Evolutionary conservation across 768 basidiomycete genomes (phyloP).

Genomic region (Termitomyces heimii): DNA sequence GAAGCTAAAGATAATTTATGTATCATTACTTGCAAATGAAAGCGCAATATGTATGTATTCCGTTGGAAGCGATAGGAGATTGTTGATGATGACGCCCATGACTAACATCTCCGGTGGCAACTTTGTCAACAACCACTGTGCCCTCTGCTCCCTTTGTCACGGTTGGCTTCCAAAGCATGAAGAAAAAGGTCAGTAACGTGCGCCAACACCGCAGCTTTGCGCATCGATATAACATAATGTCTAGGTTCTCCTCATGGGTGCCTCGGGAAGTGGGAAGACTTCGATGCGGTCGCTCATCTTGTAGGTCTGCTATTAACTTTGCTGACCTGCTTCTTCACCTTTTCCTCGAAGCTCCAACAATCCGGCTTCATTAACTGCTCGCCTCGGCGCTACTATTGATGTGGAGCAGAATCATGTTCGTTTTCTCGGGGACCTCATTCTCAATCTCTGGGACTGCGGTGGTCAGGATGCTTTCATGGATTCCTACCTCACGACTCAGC

Average conservation of each 20-base stretch:
- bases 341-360: slow-evolving; percentile 74
- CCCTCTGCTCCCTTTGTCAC: slow-evolving; percentile 9
- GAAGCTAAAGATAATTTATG: background rate
- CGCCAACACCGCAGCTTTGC: slow-evolving; percentile 6
- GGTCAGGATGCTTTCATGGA: slow-evolving; percentile 99
- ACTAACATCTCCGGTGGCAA: slow-evolving; percentile 8
- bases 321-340: background rate
- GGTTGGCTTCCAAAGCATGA: slow-evolving; percentile 31
- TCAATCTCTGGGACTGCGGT: slow-evolving; percentile 98
- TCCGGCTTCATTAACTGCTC: slow-evolving; percentile 84
- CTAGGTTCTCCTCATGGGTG: slow-evolving; percentile 97
- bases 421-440: slow-evolving; percentile 91
- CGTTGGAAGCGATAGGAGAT: background rate
- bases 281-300: slow-evolving; percentile 99
- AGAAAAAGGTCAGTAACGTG: slow-evolving; percentile 48
- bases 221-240: slow-evolving; percentile 16
- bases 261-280: slow-evolving; percentile 90
- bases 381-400: slow-evolving; percentile 95
- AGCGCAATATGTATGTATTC: background rate
- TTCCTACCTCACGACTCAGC: slow-evolving; percentile 87
- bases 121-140: slow-evolving; percentile 9
- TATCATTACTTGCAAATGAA: slow-evolving; percentile 2
- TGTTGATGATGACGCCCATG: background rate
- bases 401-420: slow-evolving; percentile 97
- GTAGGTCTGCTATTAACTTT: slow-evolving; percentile 41